Base-by-base conservation (phyloP, 2,329 filamentous ascomycete species). In the Boeremia lycopersici region DNA sequence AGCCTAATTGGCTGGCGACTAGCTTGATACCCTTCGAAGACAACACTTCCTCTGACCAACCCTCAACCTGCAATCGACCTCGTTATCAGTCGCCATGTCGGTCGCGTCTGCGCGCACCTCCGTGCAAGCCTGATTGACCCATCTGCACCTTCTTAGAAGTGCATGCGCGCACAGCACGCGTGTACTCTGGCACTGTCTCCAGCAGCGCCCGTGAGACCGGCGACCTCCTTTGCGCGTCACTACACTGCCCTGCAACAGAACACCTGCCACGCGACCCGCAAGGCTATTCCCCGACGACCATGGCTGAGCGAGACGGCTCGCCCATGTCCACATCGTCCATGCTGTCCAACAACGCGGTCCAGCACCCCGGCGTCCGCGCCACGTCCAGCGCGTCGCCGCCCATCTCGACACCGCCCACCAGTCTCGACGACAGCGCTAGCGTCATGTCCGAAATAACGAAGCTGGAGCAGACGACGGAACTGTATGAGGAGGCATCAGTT, bases 371-470 rank as follows among this genome's bases (percentile, higher is more conserved):
- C 53, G 68, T 67, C 61, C 70, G 70, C 57, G 65, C 64, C 70
- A 71, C 74, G 78, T 67, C 83, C 64, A 76, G 82, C 78, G 82
- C 82, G 77, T 84, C 83, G 44, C 77, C 74, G 31, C 65, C 80
- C 25, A 82, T 78, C 64, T 87, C 84, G 17, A 89, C 87, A 53
- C 87, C 87, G 41, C 85, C 86, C 23, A 89, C 87, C 43, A 89
- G 85, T 62, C 77, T 87, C 62, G 84, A 82, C 67, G 87, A 89
- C 71, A 81, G 78, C 64, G 80, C 79, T 56, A 88, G 86, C 74
- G 77, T 86, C 35, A 73, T 78, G 35, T 79, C 75, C 28, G 73
- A 76, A 36, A 62, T 61, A 40, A 61, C 61, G 40, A 73, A 73
- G 60, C 60, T 66, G 54, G 68, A 75, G 33, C 61, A 64, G 19